phyloP scores from a whole-genome alignment of 805 yeast genomes.

The Torulaspora microellipsoides region DNA sequence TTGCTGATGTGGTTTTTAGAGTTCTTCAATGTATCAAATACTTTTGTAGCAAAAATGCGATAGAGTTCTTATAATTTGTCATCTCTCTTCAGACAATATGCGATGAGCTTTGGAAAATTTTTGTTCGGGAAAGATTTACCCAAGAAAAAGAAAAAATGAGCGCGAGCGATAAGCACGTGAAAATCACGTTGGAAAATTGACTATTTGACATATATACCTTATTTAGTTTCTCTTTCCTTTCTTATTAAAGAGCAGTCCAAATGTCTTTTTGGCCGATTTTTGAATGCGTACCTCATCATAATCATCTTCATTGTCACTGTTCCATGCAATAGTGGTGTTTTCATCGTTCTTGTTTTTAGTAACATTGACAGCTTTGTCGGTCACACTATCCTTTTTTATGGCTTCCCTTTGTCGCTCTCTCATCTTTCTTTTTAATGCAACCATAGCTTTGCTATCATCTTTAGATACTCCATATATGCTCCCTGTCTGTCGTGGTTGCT shows the following conservation, averaged over 20 bases:
- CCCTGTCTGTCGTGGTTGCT: conserved; percentile 8
- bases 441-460: conserved; percentile 35
- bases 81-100: conserved; percentile 1
- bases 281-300: conserved; percentile 17
- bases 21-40: too few relatives aligned
- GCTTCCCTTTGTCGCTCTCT: conserved; percentile 20
- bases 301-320: conserved; percentile 12
- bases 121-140: conserved; percentile 9
- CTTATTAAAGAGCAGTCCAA: conserved; percentile 27
- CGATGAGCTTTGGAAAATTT: conserved; percentile 25
- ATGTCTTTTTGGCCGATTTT: conserved; percentile 23
- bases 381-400: conserved; percentile 9
- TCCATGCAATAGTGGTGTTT: background rate
- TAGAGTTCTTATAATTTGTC: background rate
- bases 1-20: conserved; percentile 7
- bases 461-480: conserved; percentile 27
- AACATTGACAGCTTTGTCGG: background rate
- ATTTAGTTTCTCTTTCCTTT: conserved; percentile 13
- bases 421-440: conserved; percentile 34
- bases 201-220: background rate
- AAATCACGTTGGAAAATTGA: conserved; percentile 1
- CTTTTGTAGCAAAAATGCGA: too few relatives aligned
- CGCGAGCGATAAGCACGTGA: conserved; percentile 2
- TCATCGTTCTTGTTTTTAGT: background rate
- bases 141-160: conserved; percentile 4